Percentiles rank a stretch among this genome's conserved stretches.
Evolutionary conservation across 2,329 filamentous ascomycete species (phyloP).

Genomic region (Dactylonectria estremocensis): DNA sequence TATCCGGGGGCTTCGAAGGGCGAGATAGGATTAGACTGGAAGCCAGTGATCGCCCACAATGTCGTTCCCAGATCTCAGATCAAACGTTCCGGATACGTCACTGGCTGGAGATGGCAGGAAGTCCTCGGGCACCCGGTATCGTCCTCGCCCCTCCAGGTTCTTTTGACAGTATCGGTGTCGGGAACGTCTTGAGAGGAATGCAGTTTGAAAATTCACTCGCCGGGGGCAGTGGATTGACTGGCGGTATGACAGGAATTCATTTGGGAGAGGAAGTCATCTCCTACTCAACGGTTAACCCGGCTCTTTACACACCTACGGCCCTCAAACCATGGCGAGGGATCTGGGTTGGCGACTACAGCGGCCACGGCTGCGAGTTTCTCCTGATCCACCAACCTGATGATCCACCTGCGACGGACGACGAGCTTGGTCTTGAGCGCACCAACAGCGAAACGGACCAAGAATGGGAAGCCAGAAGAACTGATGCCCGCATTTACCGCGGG

Average conservation of each 20-base stretch:
- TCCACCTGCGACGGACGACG: conserved; percentile 56
- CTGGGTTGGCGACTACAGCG: conserved; percentile 92
- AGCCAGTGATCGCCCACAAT: conserved; percentile 59
- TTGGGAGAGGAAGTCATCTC: conserved; percentile 73
- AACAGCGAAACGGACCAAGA: conserved; percentile 61
- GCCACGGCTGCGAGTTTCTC: conserved; percentile 91
- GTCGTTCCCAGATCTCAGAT: conserved; percentile 74
- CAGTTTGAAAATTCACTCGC: conserved; percentile 24
- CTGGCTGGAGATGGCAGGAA: conserved; percentile 78
- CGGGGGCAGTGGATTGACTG: neutral
- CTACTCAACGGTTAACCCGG: conserved; percentile 79
- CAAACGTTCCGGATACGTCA: conserved; percentile 81
- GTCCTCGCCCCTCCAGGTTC: conserved; percentile 37
- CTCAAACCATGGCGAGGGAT: conserved; percentile 90
- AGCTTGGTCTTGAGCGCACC: conserved; percentile 57
- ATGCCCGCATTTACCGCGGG: conserved; percentile 72
- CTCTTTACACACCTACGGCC: conserved; percentile 83
- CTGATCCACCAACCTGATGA: conserved; percentile 81
- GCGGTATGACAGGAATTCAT: conserved; percentile 58
- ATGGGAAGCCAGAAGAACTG: conserved; percentile 62
- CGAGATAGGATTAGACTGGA: conserved; percentile 45
- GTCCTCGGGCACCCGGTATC: conserved; percentile 44
- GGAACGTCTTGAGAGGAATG: conserved; percentile 35
- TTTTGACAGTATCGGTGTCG: conserved; percentile 30
- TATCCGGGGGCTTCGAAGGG: conserved; percentile 52